These are phyloP conservation scores for Penicillium canescens DNA, from an alignment of 495 filamentous ascomycete species.

Conservation along the genomic window DNA sequence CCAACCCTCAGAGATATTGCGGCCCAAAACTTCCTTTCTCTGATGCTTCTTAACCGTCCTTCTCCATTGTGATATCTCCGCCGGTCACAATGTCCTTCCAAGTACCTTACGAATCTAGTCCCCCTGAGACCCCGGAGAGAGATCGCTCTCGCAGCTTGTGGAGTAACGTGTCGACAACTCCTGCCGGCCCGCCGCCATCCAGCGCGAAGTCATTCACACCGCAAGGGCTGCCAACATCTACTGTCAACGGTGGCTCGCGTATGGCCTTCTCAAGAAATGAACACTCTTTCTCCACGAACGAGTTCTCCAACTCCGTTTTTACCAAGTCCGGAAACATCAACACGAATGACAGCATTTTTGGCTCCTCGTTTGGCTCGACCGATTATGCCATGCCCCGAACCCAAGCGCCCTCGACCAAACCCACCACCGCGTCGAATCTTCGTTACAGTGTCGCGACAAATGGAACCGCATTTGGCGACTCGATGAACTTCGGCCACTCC, in stretches of 20 bases:
- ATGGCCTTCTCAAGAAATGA: conserved; percentile 23
- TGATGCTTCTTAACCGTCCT: conserved; percentile 13
- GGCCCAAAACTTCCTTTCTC: conserved; percentile 23
- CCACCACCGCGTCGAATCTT: conserved; percentile 31
- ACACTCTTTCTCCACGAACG: conserved; percentile 1
- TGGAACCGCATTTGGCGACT: conserved; percentile 45
- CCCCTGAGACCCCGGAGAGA: conserved; percentile 46
- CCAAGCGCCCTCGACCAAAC: conserved; percentile 22
- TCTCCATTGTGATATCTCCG: conserved; percentile 1
- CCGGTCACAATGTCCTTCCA: conserved; percentile 39
- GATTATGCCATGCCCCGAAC: conserved; percentile 35
- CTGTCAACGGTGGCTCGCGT: conserved; percentile 66
- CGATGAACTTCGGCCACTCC: conserved; percentile 25
- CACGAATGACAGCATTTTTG: conserved; percentile 44
- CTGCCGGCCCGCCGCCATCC: conserved; percentile 71
- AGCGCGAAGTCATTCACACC: conserved; percentile 72
- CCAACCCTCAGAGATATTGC: conserved; percentile 20
- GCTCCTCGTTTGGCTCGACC: conserved; percentile 40
- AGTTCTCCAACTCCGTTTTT: conserved; percentile 35
- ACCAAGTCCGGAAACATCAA: conserved; percentile 43
- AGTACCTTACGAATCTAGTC: conserved; percentile 37
- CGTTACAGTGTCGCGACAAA: conserved; percentile 35
- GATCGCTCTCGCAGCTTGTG: conserved; percentile 39
- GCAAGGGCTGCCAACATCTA: conserved; percentile 64
- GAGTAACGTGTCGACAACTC: conserved; percentile 70